Evolutionary conservation across 2,329 filamentous ascomycete species (phyloP).

Genomic region (Orbilia javanica): DNA sequence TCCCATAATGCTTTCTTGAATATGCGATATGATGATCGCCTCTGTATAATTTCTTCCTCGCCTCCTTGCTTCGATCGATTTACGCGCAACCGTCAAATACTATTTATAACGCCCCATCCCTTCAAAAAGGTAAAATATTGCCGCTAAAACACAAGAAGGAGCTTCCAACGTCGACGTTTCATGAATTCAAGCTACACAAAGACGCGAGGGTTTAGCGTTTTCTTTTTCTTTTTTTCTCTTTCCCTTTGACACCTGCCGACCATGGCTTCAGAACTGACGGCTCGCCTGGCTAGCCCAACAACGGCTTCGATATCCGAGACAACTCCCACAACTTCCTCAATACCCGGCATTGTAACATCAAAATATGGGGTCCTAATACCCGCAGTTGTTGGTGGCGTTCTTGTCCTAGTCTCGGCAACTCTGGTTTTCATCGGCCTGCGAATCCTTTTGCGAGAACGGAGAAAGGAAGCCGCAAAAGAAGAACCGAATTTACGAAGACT

Average conservation of each 20-base stretch:
- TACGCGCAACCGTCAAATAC: neutral
- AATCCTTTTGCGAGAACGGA: slow-evolving; percentile 29
- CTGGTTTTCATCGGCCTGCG: slow-evolving; percentile 40
- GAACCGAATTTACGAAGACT: slow-evolving; percentile 3
- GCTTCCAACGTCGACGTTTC: slow-evolving; percentile 8
- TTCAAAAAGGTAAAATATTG: slow-evolving; percentile 1
- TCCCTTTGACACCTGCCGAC: neutral
- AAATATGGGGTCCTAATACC: slow-evolving; percentile 41
- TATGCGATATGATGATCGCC: slow-evolving; percentile 9
- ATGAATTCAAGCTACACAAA: neutral
- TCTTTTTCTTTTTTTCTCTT: slow-evolving; percentile 7
- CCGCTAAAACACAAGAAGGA: neutral
- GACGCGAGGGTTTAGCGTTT: slow-evolving; percentile 12
- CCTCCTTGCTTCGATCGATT: slow-evolving; percentile 17
- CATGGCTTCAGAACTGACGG: slow-evolving; percentile 18
- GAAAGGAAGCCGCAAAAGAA: slow-evolving; percentile 29
- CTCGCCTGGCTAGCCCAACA: slow-evolving; percentile 15
- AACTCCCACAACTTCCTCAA: slow-evolving; percentile 18
- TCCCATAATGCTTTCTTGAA: slow-evolving; percentile 6
- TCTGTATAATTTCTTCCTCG: neutral
- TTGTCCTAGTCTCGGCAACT: slow-evolving; percentile 27
- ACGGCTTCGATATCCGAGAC: slow-evolving; percentile 22
- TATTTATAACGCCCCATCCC: slow-evolving; percentile 7
- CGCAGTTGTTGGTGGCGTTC: slow-evolving; percentile 19
- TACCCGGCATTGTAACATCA: slow-evolving; percentile 17